Evolutionary conservation across 192 early-diverging fungal species (phyloP).

Genomic region (Entomortierella parvispora): DNA sequence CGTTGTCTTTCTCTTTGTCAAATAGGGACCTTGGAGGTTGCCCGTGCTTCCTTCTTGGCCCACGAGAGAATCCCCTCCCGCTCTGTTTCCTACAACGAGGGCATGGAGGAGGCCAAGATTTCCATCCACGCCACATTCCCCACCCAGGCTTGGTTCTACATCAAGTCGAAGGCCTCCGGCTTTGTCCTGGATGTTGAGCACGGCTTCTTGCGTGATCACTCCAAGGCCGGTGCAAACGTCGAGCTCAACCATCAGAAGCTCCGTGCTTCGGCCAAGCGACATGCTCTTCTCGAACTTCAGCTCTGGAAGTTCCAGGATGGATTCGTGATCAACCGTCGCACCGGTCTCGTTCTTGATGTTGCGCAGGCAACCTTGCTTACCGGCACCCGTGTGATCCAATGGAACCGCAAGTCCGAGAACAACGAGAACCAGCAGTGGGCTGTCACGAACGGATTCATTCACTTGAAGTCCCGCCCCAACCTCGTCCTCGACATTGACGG

Average conservation of each 20-base stretch:
- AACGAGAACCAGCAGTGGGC: conserved; percentile 42
- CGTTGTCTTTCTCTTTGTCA: too few species aligned
- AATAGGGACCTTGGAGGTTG: conserved; percentile 34
- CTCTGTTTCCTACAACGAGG: conserved; percentile 15
- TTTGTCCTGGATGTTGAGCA: conserved; percentile 45
- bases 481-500: conserved; percentile 46
- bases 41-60: conserved; percentile 19
- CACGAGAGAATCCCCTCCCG: not conserved
- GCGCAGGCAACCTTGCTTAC: conserved; percentile 8
- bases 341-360: conserved; percentile 38
- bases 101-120: conserved; percentile 25
- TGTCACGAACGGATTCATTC: conserved; percentile 38
- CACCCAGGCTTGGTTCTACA: conserved; percentile 34
- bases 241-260: conserved; percentile 49
- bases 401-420: conserved; percentile 31
- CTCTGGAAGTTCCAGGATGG: conserved; percentile 47
- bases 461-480: conserved; percentile 30
- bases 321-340: conserved; percentile 51
- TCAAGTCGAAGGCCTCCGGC: conserved; percentile 48
- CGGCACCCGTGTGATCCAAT: conserved; percentile 33
- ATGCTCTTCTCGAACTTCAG: conserved; percentile 46
- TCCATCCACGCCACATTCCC: conserved; percentile 24
- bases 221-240: conserved; percentile 36
- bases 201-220: conserved; percentile 47
- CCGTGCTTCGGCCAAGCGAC: conserved; percentile 21